phyloP scores from a whole-genome alignment of 257 asterid species.

The Striga asiatica region DNA sequence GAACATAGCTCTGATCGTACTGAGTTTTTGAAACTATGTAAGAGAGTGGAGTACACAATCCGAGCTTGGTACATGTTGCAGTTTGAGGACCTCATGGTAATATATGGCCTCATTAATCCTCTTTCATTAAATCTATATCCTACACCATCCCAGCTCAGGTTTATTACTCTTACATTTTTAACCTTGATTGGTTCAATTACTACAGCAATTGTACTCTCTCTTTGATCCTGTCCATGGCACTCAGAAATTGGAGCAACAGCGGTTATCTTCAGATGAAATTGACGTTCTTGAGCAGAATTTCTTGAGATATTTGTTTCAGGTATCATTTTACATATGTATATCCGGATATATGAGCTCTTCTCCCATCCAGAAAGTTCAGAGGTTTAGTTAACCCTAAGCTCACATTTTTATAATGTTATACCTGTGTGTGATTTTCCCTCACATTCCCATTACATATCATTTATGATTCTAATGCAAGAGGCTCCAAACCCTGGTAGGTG shows the following conservation, averaged over 20 bases:
- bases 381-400: conserved; percentile 10
- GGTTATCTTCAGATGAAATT: conserved; percentile 59
- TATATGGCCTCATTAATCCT: not conserved
- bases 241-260: conserved; percentile 85
- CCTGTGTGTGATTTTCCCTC: not conserved
- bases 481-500: not conserved
- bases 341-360: not conserved
- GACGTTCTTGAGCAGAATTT: conserved; percentile 86
- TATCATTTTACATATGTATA: conserved; percentile 1
- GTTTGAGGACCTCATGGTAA: conserved; percentile 98
- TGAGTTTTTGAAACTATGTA: conserved; percentile 89
- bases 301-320: conserved; percentile 57
- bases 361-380: too few species aligned
- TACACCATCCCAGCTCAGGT: not conserved
- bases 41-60: conserved; percentile 91
- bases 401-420: too few species aligned
- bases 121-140: not conserved
- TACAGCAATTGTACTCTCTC: conserved; percentile 93
- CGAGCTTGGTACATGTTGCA: conserved; percentile 96
- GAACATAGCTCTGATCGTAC: conserved; percentile 84
- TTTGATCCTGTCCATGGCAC: conserved; percentile 88
- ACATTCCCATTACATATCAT: not conserved
- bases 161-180: not conserved
- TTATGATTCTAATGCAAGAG: not conserved
- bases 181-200: not conserved